Base-by-base conservation (phyloP, 345 rosid species). In the Gynandropsis gynandra region DNA sequence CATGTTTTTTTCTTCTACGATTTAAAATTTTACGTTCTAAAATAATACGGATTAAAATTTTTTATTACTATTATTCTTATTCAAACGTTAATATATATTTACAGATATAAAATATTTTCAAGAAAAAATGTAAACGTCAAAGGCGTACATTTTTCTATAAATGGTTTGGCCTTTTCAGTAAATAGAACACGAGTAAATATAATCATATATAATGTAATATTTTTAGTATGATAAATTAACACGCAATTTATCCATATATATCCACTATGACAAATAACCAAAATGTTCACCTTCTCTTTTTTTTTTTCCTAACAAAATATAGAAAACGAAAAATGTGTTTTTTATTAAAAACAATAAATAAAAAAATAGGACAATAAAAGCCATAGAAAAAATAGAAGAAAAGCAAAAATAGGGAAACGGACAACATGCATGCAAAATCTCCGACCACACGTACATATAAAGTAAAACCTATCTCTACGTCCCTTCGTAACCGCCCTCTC, bases 391-490 rank as follows among this genome's bases (percentile, higher is more conserved):
- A 58, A 58, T 46, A 58, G 64, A 8, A 44, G 51, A 43, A 31
- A 12, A 44, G 39, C 64, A 65, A 65, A 58, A 64, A 51, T 64
- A 65, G 69, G 39, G 51, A 58, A 44, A 50, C 16, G 3, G 24
- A 50, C 38, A 65, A 52, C 32, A 9, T 7, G 40, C 40, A 36
- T 2, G 40, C 13, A 36, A 33, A 33, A 5, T 9, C 40, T 36
- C 5, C 69, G 40, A 52, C 69, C 69, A 58, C 69, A 45, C 59
- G 31, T 65, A 65, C 59, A 10, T 58, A 58, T 17, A 49, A 49
- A 36, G 13, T 44, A 50, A 65, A 39, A 58, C 53, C 52, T 58
- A 59, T 9, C 31, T 11, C 45, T 58, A 52, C 59, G 54, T 57
- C 50, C 41, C 63, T 52, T 56, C 63, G 36, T 58, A 65, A 45